Evolutionary conservation across 1,284 basidiomycete species (phyloP).

Genomic region (Earliella scabrosa): DNA sequence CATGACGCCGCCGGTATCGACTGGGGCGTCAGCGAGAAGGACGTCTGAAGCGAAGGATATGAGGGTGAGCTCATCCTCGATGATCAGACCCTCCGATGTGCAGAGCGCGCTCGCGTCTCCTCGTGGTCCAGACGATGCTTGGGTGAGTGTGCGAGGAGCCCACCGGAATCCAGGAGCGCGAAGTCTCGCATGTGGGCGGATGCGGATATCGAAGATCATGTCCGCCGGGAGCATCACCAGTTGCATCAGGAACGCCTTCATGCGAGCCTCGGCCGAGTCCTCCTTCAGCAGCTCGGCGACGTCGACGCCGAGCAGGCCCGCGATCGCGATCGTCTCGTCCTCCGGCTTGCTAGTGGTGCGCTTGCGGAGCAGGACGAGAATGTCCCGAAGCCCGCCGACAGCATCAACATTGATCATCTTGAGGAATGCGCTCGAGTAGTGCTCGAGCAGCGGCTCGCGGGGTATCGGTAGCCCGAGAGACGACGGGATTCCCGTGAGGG

Average conservation of each 20-base stretch:
- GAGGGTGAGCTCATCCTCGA: background rate
- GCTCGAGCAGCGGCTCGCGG: background rate
- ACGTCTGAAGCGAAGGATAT: background rate
- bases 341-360: slow-evolving; percentile 16
- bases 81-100: background rate
- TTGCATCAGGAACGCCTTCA: background rate
- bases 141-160: background rate
- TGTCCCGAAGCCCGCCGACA: background rate
- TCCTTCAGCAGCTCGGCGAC: slow-evolving; percentile 1
- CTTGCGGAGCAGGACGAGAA: slow-evolving; percentile 1
- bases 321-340: slow-evolving; percentile 18
- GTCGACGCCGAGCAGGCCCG: slow-evolving; percentile 10
- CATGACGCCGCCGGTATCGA: background rate
- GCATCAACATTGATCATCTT: background rate
- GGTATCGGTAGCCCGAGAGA: background rate
- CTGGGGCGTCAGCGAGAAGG: background rate
- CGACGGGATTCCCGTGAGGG: slow-evolving; percentile 16
- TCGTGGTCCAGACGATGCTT: background rate
- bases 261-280: background rate
- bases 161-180: background rate
- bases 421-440: background rate
- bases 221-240: background rate
- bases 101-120: background rate
- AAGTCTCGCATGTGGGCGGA: too few relatives aligned
- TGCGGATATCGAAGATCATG: background rate